phyloP scores from a whole-genome alignment of 2,329 filamentous ascomycete genomes.

The Huntiella moniliformis region DNA sequence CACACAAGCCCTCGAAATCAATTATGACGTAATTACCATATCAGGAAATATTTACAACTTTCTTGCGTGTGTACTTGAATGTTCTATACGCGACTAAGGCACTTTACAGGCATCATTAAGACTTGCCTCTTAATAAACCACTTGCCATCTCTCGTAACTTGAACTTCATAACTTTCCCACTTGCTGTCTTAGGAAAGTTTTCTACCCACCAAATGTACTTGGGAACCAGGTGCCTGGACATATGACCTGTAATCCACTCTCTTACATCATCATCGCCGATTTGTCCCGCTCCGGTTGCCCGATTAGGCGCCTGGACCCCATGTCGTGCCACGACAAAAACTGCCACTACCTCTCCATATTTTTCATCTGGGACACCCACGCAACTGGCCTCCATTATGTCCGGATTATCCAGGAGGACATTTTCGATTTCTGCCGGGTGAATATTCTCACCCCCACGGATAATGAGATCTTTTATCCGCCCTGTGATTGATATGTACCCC shows the following conservation, averaged over 20 bases:
- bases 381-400: conserved; percentile 60
- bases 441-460: conserved; percentile 94
- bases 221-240: conserved; percentile 64
- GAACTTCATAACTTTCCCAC: conserved; percentile 94
- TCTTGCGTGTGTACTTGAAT: too few relatives aligned
- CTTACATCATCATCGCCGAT: conserved; percentile 33
- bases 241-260: conserved; percentile 48
- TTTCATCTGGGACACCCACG: conserved; percentile 64
- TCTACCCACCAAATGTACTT: conserved; percentile 78
- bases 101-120: neutral
- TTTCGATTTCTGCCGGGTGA: conserved; percentile 82
- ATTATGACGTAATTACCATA: too few relatives aligned
- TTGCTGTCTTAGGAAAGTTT: conserved; percentile 84
- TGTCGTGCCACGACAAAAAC: conserved; percentile 52
- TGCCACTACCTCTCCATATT: conserved; percentile 71
- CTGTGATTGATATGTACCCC: conserved; percentile 77
- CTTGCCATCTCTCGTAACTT: conserved; percentile 52
- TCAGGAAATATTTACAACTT: too few relatives aligned
- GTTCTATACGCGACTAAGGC: neutral
- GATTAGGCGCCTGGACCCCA: conserved; percentile 14
- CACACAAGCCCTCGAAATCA: too few relatives aligned
- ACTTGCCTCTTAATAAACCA: conserved; percentile 14
- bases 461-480: conserved; percentile 85
- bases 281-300: neutral
- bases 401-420: conserved; percentile 58